Evolutionary conservation across 2,329 filamentous ascomycete genomes (phyloP), one percentile per base, ranked within the genome.

Genomic region (Colletotrichum brevisporum): DNA sequence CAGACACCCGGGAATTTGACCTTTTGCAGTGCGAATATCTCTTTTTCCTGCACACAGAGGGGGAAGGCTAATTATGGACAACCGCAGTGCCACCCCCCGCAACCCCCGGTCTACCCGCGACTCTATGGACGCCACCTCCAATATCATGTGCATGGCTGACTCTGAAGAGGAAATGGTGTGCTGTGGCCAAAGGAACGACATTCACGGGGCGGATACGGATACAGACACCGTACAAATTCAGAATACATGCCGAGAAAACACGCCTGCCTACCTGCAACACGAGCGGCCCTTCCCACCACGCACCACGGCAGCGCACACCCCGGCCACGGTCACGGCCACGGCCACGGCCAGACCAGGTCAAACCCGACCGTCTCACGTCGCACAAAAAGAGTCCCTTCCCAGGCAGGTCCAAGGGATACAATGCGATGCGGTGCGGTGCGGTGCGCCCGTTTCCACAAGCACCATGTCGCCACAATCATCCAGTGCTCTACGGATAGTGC

Each of bases 131-230:
- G 66, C 66, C 62, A 69, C 66, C 62, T 66, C 51, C 66, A 69
- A 69, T 69, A 69, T 69, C 66, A 39, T 47, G 56, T 66, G 55
- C 65, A 68, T 68, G 62, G 62, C 66, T 66, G 62, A 61, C 66
- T 69, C 54, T 66, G 43, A 39, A 12, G 15, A 24, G 51, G 36
- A 21, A 60, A 55, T 60, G 55, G 54, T 66, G 66, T 69, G 55
- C 50, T 26, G 36, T 26, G 36, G 54, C 43, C 50, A 43, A 21
- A 45, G 24, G 48, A 53, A 61, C 27, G 24, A 6, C n/a, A 21
- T 50, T 36, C 31, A 50, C 47, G 21, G 47, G 18, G 10, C 45
- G 16, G 45, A 47, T 10, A 47, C 45, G 45, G 45, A 51, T 51
- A 27, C 47, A 18, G 21, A 24, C 4, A 24, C 21, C 21, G 21